Evolutionary conservation across 129 eudicot species (phyloP), one percentile per base, ranked within the genome.

Genomic region (Cynara cardunculus): DNA sequence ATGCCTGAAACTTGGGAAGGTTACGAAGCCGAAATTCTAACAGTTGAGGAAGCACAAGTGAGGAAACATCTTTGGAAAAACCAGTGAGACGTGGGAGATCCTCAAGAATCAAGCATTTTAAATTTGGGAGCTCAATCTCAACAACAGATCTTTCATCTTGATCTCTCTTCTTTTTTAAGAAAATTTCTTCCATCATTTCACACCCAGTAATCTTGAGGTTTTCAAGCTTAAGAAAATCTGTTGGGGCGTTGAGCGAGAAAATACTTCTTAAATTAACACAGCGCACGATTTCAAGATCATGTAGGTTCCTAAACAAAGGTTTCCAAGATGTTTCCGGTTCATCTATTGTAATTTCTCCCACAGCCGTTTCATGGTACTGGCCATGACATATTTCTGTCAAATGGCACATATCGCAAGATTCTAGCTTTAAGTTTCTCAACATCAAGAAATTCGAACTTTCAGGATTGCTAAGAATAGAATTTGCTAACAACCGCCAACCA

Each of bases 121-220:
- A 28, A 78, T 78, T 69, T 78, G 76, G 76, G 13, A 78, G 82
- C 22, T 78, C 25, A 69, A 69, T 78, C 68, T 46, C 76, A 49
- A 78, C 75, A 27, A 69, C 21, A 26, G 76, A 18, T 28, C 1
- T 46, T 69, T 78, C 75, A 46, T 69, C 69, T 69, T 68, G 75
- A 68, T 46, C 30, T 26, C 32, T 44, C 27, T 67, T 46, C 49
- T 67, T 78, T n/a, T 69, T 69, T 6, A 69, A 69, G 53, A 69
- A 78, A 44, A 78, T 78, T 44, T 69, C 68, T 46, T 69, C 31
- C 22, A 78, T 78, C 76, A 19, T 44, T 41, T 69, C 75, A 78
- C 82, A 78, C 82, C 82, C 69, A 26, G 16, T 78, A 49, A 78
- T 78, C 82, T 78, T 78, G 31, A 78, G 82, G 34, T 44, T 78